Evolutionary conservation across 768 basidiomycete genomes (phyloP).

Genomic region (Asterophora parasitica): DNA sequence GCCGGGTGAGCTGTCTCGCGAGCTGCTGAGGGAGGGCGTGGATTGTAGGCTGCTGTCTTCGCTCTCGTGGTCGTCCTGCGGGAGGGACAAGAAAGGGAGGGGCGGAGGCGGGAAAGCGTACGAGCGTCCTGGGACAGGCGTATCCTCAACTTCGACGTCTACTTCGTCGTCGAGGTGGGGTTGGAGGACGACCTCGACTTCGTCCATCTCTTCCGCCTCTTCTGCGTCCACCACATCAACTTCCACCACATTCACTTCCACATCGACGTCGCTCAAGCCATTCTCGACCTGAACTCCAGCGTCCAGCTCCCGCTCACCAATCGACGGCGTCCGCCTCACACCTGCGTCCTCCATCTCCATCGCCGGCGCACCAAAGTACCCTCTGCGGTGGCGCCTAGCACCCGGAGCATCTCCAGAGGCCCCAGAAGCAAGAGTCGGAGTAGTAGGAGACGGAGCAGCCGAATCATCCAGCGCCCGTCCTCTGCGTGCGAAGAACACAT

Average conservation of each 20-base stretch:
- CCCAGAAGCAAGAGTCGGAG: too few relatives aligned
- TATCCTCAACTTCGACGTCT: conserved; percentile 12
- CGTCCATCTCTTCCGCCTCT: neutral
- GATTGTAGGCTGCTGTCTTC: conserved; percentile 32
- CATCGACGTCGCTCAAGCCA: too few relatives aligned
- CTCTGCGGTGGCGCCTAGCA: conserved; percentile 60
- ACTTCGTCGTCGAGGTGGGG: too few relatives aligned
- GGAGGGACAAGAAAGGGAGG: too few relatives aligned
- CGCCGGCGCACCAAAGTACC: conserved; percentile 43
- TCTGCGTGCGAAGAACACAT: too few relatives aligned
- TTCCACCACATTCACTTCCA: too few relatives aligned
- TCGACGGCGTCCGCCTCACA: conserved; percentile 44
- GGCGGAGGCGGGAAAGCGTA: conserved; percentile 33
- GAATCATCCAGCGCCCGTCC: too few relatives aligned
- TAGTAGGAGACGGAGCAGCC: too few relatives aligned
- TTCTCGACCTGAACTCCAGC: too few relatives aligned
- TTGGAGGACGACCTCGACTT: neutral
- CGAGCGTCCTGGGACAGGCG: conserved; percentile 26
- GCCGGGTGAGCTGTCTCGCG: conserved; percentile 23
- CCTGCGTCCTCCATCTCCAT: conserved; percentile 11
- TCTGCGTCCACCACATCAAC: too few relatives aligned
- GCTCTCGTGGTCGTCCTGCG: conserved; percentile 8
- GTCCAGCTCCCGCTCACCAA: too few relatives aligned
- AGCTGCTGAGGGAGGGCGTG: conserved; percentile 46
- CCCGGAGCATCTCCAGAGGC: too few relatives aligned